Evolutionary conservation across 306 rosid species (phyloP).

Genomic region (Gleditsia sinensis): DNA sequence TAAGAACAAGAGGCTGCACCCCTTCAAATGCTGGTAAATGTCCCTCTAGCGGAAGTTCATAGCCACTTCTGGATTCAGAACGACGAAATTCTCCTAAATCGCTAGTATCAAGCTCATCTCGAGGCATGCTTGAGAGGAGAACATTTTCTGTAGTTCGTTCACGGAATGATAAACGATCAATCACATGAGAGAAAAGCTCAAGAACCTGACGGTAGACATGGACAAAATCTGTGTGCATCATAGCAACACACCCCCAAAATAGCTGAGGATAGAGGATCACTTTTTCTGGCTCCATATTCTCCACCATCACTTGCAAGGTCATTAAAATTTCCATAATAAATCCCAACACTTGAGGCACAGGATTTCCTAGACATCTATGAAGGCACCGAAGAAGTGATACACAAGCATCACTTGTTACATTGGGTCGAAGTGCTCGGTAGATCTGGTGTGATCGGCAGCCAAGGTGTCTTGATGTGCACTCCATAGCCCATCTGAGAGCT

Average conservation of each 20-base stretch:
- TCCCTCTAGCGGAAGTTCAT: slow-evolving; percentile 75
- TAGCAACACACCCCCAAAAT: slow-evolving; percentile 99
- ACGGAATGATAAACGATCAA: slow-evolving; percentile 89
- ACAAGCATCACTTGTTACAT: slow-evolving; percentile 95
- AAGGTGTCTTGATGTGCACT: slow-evolving; percentile 97
- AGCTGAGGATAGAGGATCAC: slow-evolving; percentile 98
- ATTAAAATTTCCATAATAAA: slow-evolving; percentile 92
- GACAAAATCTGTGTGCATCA: slow-evolving; percentile 99
- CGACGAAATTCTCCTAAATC: slow-evolving; percentile 83
- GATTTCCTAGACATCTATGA: slow-evolving; percentile 94
- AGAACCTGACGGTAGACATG: slow-evolving; percentile 98
- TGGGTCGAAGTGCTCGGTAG: slow-evolving; percentile 93
- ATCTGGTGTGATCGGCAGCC: slow-evolving; percentile 99
- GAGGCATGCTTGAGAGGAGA: slow-evolving; percentile 98
- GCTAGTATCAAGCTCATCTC: slow-evolving; percentile 72
- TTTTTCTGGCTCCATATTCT: slow-evolving; percentile 99
- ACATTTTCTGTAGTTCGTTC: slow-evolving; percentile 98
- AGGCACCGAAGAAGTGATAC: slow-evolving; percentile 97
- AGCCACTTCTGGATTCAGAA: slow-evolving; percentile 76
- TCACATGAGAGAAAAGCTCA: slow-evolving; percentile 94
- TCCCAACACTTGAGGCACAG: slow-evolving; percentile 94
- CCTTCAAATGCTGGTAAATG: slow-evolving; percentile 92
- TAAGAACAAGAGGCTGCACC: slow-evolving; percentile 97
- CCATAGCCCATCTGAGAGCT: slow-evolving; percentile 99
- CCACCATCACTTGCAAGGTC: slow-evolving; percentile 99